Conservation (phyloP, 2,329 filamentous ascomycete genomes). For the Atkinsonella texensis region DNA sequence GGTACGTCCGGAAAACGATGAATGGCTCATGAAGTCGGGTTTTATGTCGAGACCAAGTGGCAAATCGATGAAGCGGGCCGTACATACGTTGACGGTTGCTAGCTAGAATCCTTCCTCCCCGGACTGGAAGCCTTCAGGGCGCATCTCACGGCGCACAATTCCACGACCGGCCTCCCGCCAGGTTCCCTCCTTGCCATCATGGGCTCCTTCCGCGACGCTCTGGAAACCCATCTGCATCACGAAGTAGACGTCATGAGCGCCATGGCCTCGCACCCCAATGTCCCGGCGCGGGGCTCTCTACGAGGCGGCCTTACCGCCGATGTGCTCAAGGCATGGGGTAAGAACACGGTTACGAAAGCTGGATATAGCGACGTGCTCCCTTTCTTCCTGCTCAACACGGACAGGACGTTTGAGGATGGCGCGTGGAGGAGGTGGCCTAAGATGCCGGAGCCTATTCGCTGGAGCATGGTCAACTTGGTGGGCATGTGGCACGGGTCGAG, state of each 20-base stretch:
- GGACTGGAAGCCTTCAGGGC: slow-evolving; percentile 39
- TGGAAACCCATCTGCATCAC: slow-evolving; percentile 43
- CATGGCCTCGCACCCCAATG: slow-evolving; percentile 36
- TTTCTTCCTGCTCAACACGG: slow-evolving; percentile 53
- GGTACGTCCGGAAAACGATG: slow-evolving; percentile 22
- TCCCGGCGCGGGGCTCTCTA: slow-evolving; percentile 33
- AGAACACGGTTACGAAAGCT: slow-evolving; percentile 50
- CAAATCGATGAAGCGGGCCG: no score
- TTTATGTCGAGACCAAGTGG: no score
- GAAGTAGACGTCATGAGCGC: slow-evolving; percentile 40
- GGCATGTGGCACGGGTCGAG: slow-evolving; percentile 42
- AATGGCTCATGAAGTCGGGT: no score
- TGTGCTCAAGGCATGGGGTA: slow-evolving; percentile 49
- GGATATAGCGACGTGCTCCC: slow-evolving; percentile 48
- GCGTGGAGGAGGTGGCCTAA: slow-evolving; percentile 52
- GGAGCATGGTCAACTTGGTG: slow-evolving; percentile 46
- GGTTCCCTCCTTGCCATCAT: slow-evolving; percentile 36
- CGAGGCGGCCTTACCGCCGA: slow-evolving; percentile 32
- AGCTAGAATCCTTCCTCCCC: slow-evolving; percentile 34
- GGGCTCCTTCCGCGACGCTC: slow-evolving; percentile 36
- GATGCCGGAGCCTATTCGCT: slow-evolving; percentile 47
- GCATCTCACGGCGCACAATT: slow-evolving; percentile 34
- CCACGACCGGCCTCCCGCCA: slow-evolving; percentile 30
- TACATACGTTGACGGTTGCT: no score
- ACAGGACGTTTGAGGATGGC: slow-evolving; percentile 45